Evolutionary conservation across 108 stramenopile genomes (phyloP), one percentile per base, ranked within the genome.

Genomic region (Fragilaria radians): DNA sequence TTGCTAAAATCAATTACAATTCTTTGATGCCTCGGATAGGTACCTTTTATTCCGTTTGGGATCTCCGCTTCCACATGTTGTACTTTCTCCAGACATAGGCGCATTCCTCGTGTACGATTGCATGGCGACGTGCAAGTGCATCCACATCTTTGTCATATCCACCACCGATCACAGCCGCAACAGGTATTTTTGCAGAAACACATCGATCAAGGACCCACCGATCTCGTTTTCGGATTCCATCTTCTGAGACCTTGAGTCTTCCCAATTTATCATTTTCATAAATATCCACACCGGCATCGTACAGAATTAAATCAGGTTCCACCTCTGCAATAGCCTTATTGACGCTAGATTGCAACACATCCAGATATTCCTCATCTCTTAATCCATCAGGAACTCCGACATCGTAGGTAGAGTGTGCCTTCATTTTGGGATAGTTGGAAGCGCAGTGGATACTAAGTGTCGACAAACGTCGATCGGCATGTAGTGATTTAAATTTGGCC

Each of bases 201-300:
- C 81, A 87, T 33, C 61, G 59, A 21, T 72, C 59, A 5, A 89
- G 49, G 1, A 93, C 84, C 46, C 45, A 79, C 1, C 57, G 57
- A 56, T 93, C 91, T 14, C 91, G 70, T 45, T 63, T 28, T 5
- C 70, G 64, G 9, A 93, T 79, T 4, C 87, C 91, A 28, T 73
- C 68, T 60, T 62, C 60, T 3, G 86, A 62, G 7, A 93, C 9
- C 24, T 79, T 60, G 27, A 89, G 65, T 25, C 81, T 65, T 26
- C 91, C 91, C 14, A 93, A 63, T 26, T 71, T 74, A 49, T 93
- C 91, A 5, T 67, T 45, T 24, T 69, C 54, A 52, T 71, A 83
- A 3, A 83, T 66, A 65, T 93, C 91, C 0, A 88, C 84, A 7
- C 91, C 91, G 18, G 88, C 91, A 74, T 89, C 80, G 59, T 86